Base-by-base conservation (phyloP, 2,329 filamentous ascomycete genomes). In the Aureobasidium musti region DNA sequence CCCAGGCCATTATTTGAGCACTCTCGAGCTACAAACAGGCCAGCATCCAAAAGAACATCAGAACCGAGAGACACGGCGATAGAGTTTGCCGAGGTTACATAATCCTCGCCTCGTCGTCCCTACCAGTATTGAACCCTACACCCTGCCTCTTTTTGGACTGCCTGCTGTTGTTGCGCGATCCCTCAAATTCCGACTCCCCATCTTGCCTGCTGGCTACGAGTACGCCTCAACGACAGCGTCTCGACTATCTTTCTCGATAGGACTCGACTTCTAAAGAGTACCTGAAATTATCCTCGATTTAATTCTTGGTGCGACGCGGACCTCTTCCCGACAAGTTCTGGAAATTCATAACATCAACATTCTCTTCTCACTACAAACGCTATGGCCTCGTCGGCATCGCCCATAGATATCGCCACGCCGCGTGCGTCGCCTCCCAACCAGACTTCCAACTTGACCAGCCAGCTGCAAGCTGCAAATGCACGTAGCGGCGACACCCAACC, bases 401-500 rank as follows among this genome's bases (percentile, higher is more conserved):
- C 86, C 53, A 85, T 88, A 75, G 83, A 88, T 74, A 87, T 88
- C 73, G 78, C 83, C 72, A 80, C 82, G 67, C 77, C 80, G 68
- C 82, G 82, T 70, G 86, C 84, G 64, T 81, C 85, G 70, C 86
- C 84, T 37, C 85, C 86, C 68, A 84, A 83, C 73, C 85, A 87
- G 75, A 84, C 85, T 14, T 88, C 86, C 41, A 87, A 87, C 72
- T 79, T 88, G 70, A 88, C 86, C 5, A 86, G 84, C 54, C 86
- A 86, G 56, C 77, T 89, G 67, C 84, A 86, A 72, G 79, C 81
- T 65, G 74, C 67, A 75, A 76, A 21, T 47, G 54, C 52, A 45
- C 59, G 57, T 19, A 54, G 64, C 54, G 43, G 57, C 63, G 63
- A 37, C 53, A 47, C 45, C 19, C 53, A 56, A 13, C 50, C 41